Evolutionary conservation across 441 rosid species (phyloP).

Genomic region (Francoa sonchifolia): DNA sequence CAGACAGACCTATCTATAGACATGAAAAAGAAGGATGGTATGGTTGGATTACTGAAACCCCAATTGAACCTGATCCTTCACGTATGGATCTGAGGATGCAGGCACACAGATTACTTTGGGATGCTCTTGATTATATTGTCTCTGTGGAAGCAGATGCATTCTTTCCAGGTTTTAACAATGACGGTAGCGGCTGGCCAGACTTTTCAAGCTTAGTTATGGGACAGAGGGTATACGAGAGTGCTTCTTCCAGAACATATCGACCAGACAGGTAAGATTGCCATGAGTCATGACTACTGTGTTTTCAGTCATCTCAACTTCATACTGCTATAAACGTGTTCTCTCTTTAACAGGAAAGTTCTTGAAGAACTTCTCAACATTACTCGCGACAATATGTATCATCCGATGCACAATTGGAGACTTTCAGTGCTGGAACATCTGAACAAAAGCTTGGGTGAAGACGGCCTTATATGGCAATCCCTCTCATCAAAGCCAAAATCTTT

Average conservation of each 20-base stretch:
- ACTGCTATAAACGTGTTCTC: too few relatives aligned
- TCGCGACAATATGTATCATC: conserved; percentile 67
- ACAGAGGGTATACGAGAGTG: conserved; percentile 79
- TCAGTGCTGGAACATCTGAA: conserved; percentile 63
- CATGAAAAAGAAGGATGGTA: conserved; percentile 99
- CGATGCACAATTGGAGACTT: conserved; percentile 60
- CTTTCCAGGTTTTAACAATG: conserved; percentile 83
- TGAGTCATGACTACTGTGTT: conserved; percentile 9
- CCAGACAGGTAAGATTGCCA: conserved; percentile 58
- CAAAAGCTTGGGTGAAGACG: conserved; percentile 64
- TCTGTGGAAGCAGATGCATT: conserved; percentile 90
- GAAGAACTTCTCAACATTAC: conserved; percentile 42
- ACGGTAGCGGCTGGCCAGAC: conserved; percentile 45
- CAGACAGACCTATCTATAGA: conserved; percentile 75
- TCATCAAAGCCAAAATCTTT: conserved; percentile 54
- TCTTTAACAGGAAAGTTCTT: conserved; percentile 49
- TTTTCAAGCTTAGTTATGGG: conserved; percentile 97
- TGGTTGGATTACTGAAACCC: conserved; percentile 81
- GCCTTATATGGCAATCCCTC: conserved; percentile 60
- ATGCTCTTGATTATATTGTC: conserved; percentile 85
- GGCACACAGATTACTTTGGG: conserved; percentile 92
- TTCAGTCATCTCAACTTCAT: conserved; percentile 4
- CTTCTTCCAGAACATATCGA: conserved; percentile 64
- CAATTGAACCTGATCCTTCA: conserved; percentile 71
- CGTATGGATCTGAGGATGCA: conserved; percentile 60